Percentiles rank a stretch among this genome's conserved stretches.
These are phyloP conservation scores for Carpinus viminea DNA, from an alignment of 306 rosid species.

Conservation along the genomic window DNA sequence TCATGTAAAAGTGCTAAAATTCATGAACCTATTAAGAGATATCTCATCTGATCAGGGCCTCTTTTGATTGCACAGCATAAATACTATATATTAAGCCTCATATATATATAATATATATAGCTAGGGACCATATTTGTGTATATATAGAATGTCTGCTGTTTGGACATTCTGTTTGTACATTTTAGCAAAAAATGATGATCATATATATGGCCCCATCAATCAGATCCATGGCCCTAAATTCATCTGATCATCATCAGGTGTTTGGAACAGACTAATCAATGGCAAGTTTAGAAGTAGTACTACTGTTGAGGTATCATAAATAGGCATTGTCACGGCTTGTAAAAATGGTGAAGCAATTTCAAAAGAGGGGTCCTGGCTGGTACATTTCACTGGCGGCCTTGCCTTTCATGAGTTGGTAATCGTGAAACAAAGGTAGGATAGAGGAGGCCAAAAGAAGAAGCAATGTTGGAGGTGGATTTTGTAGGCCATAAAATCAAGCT, in stretches of 20 bases:
- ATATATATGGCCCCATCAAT: not conserved
- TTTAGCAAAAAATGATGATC: too few species aligned
- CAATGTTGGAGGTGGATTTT: not conserved
- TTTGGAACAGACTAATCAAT: slow-evolving; percentile 48
- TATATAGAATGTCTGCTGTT: too few species aligned
- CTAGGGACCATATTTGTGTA: too few species aligned
- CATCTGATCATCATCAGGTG: slow-evolving; percentile 35
- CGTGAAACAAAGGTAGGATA: slow-evolving; percentile 20
- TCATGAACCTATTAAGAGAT: too few species aligned
- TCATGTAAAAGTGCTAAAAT: too few species aligned
- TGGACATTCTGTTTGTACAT: too few species aligned
- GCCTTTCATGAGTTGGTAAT: slow-evolving; percentile 15
- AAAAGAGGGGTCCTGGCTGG: slow-evolving; percentile 20
- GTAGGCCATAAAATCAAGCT: slow-evolving; percentile 6
- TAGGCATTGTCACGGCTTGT: slow-evolving; percentile 1
- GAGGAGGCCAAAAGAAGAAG: slow-evolving; percentile 28
- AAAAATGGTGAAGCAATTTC: slow-evolving; percentile 33
- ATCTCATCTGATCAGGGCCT: too few species aligned
- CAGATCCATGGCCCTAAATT: slow-evolving; percentile 33
- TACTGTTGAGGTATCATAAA: too few species aligned
- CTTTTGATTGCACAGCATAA: too few species aligned
- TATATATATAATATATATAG: too few species aligned
- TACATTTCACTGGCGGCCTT: slow-evolving; percentile 24
- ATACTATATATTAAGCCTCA: too few species aligned
- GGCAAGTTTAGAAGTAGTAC: not conserved